Evolutionary conservation across 2,329 filamentous ascomycete genomes (phyloP).

Genomic region (Cordyceps farinosa): DNA sequence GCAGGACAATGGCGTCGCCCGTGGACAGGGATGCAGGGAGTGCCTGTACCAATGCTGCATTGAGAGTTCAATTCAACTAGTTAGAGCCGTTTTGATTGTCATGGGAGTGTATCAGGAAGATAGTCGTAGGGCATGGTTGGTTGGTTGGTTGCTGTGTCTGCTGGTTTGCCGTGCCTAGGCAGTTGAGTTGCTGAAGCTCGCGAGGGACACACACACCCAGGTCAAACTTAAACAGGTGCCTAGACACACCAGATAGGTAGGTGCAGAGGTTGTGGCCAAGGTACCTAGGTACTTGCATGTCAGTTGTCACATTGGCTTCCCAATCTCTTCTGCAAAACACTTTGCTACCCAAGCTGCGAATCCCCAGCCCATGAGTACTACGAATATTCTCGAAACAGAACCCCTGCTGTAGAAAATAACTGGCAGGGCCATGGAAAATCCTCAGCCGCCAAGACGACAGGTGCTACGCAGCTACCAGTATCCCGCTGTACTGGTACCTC

Average conservation of each 20-base stretch:
- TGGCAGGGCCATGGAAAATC: background rate
- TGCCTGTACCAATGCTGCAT: background rate
- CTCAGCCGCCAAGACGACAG: background rate
- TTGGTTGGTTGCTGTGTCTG: background rate
- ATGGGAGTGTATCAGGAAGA: too few relatives aligned
- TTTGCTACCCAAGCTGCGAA: background rate
- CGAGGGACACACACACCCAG: too few relatives aligned
- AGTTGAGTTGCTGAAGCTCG: background rate
- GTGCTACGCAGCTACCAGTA: background rate
- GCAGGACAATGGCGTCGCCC: background rate
- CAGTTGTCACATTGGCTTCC: background rate
- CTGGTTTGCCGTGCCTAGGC: background rate
- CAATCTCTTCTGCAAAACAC: slow-evolving; percentile 6
- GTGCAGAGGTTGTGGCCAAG: background rate
- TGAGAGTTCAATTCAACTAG: background rate
- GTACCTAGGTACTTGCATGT: background rate
- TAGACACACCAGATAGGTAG: too few relatives aligned
- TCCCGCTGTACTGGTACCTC: too few relatives aligned
- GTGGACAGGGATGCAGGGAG: background rate
- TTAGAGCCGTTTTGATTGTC: background rate
- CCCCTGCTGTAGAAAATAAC: background rate
- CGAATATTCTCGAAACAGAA: too few relatives aligned
- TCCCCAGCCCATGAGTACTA: background rate
- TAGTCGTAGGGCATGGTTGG: too few relatives aligned
- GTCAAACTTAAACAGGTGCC: too few relatives aligned